A percentile compares a stretch with the other conserved stretches of the same genome.
phyloP scores from a whole-genome alignment of 345 rosid genomes.

The Orychophragmus violaceus region DNA sequence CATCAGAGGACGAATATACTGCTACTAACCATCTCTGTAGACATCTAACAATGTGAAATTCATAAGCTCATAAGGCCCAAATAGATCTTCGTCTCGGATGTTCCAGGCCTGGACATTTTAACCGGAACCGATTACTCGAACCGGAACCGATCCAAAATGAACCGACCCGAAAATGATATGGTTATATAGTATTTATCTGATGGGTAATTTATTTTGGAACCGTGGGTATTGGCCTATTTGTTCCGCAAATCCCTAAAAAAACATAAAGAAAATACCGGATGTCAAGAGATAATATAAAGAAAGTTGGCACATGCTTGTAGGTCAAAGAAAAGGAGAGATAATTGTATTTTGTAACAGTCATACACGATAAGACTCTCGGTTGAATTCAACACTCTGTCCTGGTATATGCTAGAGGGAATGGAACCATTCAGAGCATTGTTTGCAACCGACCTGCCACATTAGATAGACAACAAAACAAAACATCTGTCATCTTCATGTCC shows the following conservation, averaged over 20 bases:
- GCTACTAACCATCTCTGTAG: slow-evolving; percentile 71
- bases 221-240: too few relatives aligned
- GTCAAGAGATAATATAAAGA: not conserved
- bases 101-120: too few relatives aligned
- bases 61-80: slow-evolving; percentile 94
- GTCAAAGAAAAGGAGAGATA: slow-evolving; percentile 10
- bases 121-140: too few relatives aligned
- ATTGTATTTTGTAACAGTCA: slow-evolving; percentile 26
- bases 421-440: slow-evolving; percentile 73
- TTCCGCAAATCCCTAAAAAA: slow-evolving; percentile 70
- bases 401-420: slow-evolving; percentile 64
- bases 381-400: slow-evolving; percentile 47
- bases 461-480: slow-evolving; percentile 19
- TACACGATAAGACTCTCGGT: slow-evolving; percentile 56
- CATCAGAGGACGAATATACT: slow-evolving; percentile 7
- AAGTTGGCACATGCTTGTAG: slow-evolving; percentile 8
- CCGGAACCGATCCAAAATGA: too few relatives aligned
- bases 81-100: slow-evolving; percentile 54
- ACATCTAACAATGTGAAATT: slow-evolving; percentile 54
- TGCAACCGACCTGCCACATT: slow-evolving; percentile 65
- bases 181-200: too few relatives aligned
- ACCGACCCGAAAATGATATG: too few relatives aligned
- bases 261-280: not conserved
- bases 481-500: slow-evolving; percentile 7
- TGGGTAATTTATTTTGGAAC: too few relatives aligned